These are phyloP conservation scores for Lodderomyces margitis DNA, from an alignment of 1,139 yeast genomes.

Conservation along the genomic window DNA sequence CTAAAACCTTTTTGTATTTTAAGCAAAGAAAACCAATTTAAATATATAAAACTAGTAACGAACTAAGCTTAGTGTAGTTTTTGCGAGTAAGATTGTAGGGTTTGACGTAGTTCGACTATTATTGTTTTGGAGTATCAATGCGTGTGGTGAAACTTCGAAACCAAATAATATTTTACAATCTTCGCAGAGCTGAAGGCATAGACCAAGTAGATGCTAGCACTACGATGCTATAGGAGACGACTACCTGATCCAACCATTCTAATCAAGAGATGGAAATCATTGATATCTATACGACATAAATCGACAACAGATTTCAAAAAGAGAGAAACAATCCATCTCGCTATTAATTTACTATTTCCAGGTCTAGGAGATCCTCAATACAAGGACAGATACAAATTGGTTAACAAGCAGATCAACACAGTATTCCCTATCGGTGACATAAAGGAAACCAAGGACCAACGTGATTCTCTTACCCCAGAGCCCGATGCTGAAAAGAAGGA, in stretches of 20 bases:
- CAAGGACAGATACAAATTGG: neutral
- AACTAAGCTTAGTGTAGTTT: neutral
- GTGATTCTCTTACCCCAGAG: no score
- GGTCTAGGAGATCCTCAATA: slow-evolving; percentile 8
- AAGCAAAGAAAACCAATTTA: neutral
- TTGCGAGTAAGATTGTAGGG: neutral
- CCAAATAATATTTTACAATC: no score
- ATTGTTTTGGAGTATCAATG: no score
- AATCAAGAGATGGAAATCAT: neutral
- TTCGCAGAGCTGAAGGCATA: no score
- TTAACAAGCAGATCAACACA: neutral
- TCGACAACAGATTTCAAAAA: neutral
- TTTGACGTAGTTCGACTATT: neutral
- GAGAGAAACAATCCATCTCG: slow-evolving; percentile 6
- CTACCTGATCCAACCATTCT: neutral
- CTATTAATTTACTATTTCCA: slow-evolving; percentile 11
- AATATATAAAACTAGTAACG: slow-evolving; percentile 1
- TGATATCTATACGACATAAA: neutral
- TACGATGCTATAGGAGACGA: neutral
- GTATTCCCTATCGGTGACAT: neutral
- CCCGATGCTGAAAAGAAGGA: no score
- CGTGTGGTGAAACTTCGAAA: no score
- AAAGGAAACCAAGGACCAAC: neutral
- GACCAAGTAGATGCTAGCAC: neutral
- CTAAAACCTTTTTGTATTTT: neutral